Evolutionary conservation across 805 yeast genomes (phyloP).

Genomic region (Saccharomycopsis sp.): DNA sequence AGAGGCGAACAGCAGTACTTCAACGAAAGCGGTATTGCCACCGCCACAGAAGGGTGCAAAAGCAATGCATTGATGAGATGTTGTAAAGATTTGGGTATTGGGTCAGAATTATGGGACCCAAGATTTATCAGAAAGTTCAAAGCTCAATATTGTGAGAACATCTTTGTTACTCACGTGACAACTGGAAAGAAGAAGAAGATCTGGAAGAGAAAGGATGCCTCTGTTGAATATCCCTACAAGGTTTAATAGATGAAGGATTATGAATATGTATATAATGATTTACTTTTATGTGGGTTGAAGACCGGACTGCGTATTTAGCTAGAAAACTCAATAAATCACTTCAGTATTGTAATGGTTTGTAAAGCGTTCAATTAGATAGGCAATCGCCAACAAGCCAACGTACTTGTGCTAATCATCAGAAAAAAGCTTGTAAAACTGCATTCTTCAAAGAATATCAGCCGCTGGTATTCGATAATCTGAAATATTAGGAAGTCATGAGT

Average conservation of each 20-base stretch:
- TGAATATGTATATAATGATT: too few relatives aligned
- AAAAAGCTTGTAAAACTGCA: too few relatives aligned
- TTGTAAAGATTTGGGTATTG: slow-evolving; percentile 94
- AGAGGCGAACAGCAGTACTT: slow-evolving; percentile 95
- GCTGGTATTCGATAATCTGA: too few relatives aligned
- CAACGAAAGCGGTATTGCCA: slow-evolving; percentile 78
- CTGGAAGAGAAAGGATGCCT: slow-evolving; percentile 84
- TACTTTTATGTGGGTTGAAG: too few relatives aligned
- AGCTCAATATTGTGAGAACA: slow-evolving; percentile 62
- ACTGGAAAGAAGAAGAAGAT: slow-evolving; percentile 83
- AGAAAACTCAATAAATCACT: too few relatives aligned
- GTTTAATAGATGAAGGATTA: neutral
- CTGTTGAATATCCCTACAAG: slow-evolving; percentile 82
- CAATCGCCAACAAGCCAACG: too few relatives aligned
- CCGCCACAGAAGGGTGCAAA: slow-evolving; percentile 96
- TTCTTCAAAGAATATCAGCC: too few relatives aligned
- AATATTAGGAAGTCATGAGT: too few relatives aligned
- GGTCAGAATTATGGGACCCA: slow-evolving; percentile 97
- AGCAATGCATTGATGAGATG: slow-evolving; percentile 96
- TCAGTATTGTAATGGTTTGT: too few relatives aligned
- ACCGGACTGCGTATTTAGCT: too few relatives aligned
- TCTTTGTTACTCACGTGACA: slow-evolving; percentile 76
- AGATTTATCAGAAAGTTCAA: slow-evolving; percentile 69
- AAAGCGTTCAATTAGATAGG: too few relatives aligned
- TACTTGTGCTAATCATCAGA: too few relatives aligned